Evolutionary conservation across 2,329 filamentous ascomycete genomes (phyloP).

Genomic region (Aspergillus latus): DNA sequence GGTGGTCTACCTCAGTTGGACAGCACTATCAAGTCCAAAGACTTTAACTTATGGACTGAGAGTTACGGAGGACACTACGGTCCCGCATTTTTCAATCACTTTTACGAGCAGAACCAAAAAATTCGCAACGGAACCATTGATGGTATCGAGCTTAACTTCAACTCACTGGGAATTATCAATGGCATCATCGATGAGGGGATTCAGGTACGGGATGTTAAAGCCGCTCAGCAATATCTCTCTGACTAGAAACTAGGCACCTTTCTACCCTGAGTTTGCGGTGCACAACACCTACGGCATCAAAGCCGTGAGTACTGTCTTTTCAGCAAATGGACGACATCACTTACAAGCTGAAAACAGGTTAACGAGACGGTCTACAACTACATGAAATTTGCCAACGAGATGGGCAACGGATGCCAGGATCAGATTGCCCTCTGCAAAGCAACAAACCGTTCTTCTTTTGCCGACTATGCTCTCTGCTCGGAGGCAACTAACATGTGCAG

Average conservation of each 20-base stretch:
- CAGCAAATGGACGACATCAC: not conserved
- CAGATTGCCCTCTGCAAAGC: conserved; percentile 67
- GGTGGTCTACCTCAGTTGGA: conserved; percentile 51
- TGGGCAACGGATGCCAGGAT: conserved; percentile 60
- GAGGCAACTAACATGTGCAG: conserved; percentile 58
- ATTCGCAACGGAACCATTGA: conserved; percentile 52
- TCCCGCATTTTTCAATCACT: conserved; percentile 58
- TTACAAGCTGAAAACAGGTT: conserved; percentile 30
- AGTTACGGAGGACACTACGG: conserved; percentile 54
- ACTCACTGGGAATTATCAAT: conserved; percentile 57
- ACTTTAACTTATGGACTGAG: conserved; percentile 62
- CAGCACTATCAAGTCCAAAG: conserved; percentile 50
- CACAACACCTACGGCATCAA: conserved; percentile 59
- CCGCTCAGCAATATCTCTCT: not conserved
- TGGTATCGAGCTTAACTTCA: conserved; percentile 55
- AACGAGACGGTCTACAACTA: conserved; percentile 62
- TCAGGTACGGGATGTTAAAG: conserved; percentile 33
- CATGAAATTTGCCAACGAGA: conserved; percentile 59
- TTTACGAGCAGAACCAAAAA: conserved; percentile 57
- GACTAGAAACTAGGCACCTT: conserved; percentile 26
- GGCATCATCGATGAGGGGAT: conserved; percentile 57
- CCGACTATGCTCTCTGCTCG: conserved; percentile 52
- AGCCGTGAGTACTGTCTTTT: conserved; percentile 23
- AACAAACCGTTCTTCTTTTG: conserved; percentile 59
- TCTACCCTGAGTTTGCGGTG: conserved; percentile 55